These are phyloP conservation scores for Bromus sterilis DNA, from an alignment of 176 grass and related monocot species.

Conservation along the genomic window DNA sequence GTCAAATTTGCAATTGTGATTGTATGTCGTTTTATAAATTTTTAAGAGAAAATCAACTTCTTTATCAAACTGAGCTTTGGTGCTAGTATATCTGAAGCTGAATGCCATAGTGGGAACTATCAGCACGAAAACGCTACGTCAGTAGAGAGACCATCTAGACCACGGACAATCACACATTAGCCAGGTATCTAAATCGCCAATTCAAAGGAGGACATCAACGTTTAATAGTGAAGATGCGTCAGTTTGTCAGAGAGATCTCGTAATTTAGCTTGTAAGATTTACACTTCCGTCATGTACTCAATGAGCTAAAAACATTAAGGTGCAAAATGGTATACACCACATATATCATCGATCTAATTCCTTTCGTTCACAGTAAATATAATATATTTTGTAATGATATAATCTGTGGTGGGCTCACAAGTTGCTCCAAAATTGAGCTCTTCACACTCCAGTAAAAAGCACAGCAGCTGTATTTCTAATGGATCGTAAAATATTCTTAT, in stretches of 20 bases:
- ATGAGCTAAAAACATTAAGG: neutral
- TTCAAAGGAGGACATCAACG: too few relatives aligned
- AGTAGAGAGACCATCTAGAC: too few relatives aligned
- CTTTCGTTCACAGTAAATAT: neutral
- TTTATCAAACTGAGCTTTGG: too few relatives aligned
- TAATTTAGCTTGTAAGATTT: neutral
- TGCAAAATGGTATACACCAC: neutral
- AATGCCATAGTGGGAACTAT: too few relatives aligned
- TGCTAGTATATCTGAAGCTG: too few relatives aligned
- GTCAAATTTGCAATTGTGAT: too few relatives aligned
- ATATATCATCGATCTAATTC: slow-evolving; percentile 9
- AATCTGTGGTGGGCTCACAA: neutral
- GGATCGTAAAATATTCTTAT: neutral
- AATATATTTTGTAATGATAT: neutral
- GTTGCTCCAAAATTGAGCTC: slow-evolving; percentile 9
- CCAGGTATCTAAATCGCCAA: too few relatives aligned
- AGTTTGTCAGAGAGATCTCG: neutral
- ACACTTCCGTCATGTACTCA: neutral
- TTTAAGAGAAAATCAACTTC: too few relatives aligned
- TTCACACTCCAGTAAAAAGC: neutral
- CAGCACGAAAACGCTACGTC: too few relatives aligned
- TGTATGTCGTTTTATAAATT: too few relatives aligned
- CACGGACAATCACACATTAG: too few relatives aligned
- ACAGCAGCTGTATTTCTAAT: neutral
- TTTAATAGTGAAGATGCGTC: neutral